Evolutionary conservation across 495 filamentous ascomycete species (phyloP).

Genomic region (Aspergillus ostianus): DNA sequence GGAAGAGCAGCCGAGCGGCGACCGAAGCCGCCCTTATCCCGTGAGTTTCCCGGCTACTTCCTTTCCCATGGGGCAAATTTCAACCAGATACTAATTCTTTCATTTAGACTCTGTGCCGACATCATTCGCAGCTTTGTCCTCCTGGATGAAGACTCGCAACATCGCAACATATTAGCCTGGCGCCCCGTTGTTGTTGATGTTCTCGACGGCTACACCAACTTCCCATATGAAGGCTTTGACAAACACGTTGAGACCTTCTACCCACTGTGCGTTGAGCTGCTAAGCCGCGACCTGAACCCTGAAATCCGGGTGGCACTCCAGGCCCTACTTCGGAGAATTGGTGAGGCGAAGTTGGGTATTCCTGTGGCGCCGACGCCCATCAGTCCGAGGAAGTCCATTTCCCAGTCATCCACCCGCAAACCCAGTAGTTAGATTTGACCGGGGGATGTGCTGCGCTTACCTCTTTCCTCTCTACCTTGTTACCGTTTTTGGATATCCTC

Average conservation of each 20-base stretch:
- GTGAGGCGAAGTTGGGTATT: constrained; percentile 77
- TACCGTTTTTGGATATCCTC: constrained; percentile 37
- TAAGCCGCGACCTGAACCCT: constrained; percentile 72
- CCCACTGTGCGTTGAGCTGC: constrained; percentile 77
- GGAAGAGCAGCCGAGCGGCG: constrained; percentile 70
- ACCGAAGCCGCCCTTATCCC: constrained; percentile 92
- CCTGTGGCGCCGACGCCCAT: constrained; percentile 31
- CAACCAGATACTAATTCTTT: constrained; percentile 11
- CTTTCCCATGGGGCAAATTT: not conserved
- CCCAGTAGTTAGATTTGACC: constrained; percentile 21
- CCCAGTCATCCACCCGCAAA: constrained; percentile 34
- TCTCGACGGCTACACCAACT: constrained; percentile 89
- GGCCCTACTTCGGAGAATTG: constrained; percentile 71
- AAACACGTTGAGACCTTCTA: constrained; percentile 81
- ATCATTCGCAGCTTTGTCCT: constrained; percentile 79
- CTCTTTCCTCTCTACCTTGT: constrained; percentile 12
- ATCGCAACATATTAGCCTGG: constrained; percentile 95
- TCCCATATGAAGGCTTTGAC: constrained; percentile 78
- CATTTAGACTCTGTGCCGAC: constrained; percentile 79
- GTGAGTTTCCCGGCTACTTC: constrained; percentile 39
- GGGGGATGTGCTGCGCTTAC: not conserved
- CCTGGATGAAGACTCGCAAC: constrained; percentile 91
- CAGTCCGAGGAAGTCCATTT: constrained; percentile 47
- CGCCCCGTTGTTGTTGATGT: constrained; percentile 96
- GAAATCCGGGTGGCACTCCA: constrained; percentile 79